These are phyloP conservation scores for Aspergillus leporis DNA, from an alignment of 495 filamentous ascomycete genomes.

Conservation along the genomic window DNA sequence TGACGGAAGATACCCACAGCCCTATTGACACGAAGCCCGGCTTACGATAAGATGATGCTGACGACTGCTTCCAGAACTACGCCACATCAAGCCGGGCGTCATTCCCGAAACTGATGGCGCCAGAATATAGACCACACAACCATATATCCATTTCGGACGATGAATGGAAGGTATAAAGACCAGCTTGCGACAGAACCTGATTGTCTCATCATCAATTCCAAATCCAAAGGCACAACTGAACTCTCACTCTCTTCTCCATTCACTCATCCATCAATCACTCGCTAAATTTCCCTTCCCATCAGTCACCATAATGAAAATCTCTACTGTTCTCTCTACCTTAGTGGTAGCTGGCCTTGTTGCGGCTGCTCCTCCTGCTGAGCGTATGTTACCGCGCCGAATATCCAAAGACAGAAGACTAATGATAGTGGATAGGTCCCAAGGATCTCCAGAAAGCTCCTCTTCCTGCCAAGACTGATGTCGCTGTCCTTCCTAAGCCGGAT, in stretches of 20 bases:
- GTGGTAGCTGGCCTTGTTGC: constrained; percentile 23
- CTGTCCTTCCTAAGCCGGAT: constrained; percentile 5
- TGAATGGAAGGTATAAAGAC: not conserved
- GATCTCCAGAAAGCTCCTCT: constrained; percentile 8
- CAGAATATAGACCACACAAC: not conserved
- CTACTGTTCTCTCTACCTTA: constrained; percentile 15
- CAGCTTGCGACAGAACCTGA: not conserved
- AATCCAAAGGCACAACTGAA: not conserved
- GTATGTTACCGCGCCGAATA: constrained; percentile 3
- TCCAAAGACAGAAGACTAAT: not conserved
- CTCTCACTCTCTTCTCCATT: not conserved
- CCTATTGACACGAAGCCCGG: not conserved
- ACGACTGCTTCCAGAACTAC: not conserved
- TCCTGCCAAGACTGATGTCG: constrained; percentile 5
- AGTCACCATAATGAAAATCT: constrained; percentile 18
- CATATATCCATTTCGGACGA: not conserved
- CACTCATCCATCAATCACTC: not conserved
- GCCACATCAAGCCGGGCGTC: not conserved
- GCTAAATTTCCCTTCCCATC: constrained; percentile 2
- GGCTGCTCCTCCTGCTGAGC: constrained; percentile 19
- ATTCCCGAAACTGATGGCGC: not conserved
- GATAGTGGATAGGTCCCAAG: constrained; percentile 6
- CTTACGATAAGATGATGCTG: not conserved
- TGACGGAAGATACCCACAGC: not conserved
- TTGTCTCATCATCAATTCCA: constrained; percentile 5